phyloP scores from a whole-genome alignment of 2,329 filamentous ascomycete genomes.

The Aspergillus piperis region DNA sequence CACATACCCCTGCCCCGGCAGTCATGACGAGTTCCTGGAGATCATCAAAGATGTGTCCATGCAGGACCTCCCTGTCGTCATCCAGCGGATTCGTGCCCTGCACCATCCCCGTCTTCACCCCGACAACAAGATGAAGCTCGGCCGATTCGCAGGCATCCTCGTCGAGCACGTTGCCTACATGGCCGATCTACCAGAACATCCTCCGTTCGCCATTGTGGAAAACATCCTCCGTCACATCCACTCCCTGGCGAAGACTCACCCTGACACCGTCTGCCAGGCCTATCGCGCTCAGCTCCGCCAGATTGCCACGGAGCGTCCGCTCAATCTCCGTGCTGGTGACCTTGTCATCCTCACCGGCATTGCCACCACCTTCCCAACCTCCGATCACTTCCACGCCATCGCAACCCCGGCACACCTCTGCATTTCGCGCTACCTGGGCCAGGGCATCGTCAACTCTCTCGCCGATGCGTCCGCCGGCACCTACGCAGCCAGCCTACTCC shows the following conservation, averaged over 20 bases:
- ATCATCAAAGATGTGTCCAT: conserved; percentile 63
- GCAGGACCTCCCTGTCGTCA: conserved; percentile 70
- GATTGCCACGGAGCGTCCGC: conserved; percentile 53
- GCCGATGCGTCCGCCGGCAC: conserved; percentile 71
- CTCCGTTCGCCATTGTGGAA: conserved; percentile 71
- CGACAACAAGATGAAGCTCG: conserved; percentile 81
- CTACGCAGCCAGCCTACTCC: conserved; percentile 74
- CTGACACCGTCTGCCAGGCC: conserved; percentile 72
- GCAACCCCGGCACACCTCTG: conserved; percentile 85
- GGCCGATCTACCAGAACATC: conserved; percentile 50
- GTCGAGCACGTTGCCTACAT: conserved; percentile 62
- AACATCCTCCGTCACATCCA: conserved; percentile 85
- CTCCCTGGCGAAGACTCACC: conserved; percentile 84
- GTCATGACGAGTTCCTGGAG: conserved; percentile 70
- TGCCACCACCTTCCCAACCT: conserved; percentile 84
- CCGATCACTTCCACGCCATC: conserved; percentile 95
- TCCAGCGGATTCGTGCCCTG: conserved; percentile 88
- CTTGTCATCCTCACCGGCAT: conserved; percentile 81
- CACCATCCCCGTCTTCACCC: conserved; percentile 84
- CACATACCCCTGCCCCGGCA: conserved; percentile 82
- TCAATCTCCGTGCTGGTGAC: conserved; percentile 66
- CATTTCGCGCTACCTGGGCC: conserved; percentile 80
- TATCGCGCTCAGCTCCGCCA: conserved; percentile 72
- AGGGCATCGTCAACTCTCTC: conserved; percentile 67
- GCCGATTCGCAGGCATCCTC: conserved; percentile 52